These are phyloP conservation scores for Glycyrrhiza uralensis DNA, from an alignment of 306 rosid genomes.

Conservation along the genomic window DNA sequence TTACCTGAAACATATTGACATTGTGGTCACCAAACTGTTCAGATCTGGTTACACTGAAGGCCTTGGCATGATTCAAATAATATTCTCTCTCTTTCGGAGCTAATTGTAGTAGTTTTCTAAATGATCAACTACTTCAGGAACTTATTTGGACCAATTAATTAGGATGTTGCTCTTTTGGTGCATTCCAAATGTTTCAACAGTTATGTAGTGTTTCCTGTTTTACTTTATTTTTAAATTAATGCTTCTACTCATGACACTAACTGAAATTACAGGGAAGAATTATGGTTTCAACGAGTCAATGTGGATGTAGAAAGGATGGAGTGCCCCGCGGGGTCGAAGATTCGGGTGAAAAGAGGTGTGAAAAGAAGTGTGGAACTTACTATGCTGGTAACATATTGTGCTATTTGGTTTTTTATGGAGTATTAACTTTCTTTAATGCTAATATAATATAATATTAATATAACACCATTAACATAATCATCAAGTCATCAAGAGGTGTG, in stretches of 20 bases:
- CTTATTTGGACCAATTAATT: constrained; percentile 7
- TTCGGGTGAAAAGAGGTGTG: too few relatives aligned
- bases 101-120: neutral
- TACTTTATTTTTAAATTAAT: neutral
- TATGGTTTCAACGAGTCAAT: constrained; percentile 87
- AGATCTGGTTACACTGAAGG: neutral
- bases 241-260: constrained; percentile 24
- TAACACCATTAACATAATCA: neutral
- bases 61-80: neutral
- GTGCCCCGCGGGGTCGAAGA: too few relatives aligned
- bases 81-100: neutral
- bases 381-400: neutral
- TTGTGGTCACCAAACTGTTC: neutral
- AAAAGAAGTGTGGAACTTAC: too few relatives aligned
- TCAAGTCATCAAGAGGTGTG: neutral
- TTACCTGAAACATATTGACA: constrained; percentile 12
- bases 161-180: constrained; percentile 2
- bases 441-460: neutral
- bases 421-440: neutral
- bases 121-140: neutral
- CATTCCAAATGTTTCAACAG: neutral
- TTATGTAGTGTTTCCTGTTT: neutral
- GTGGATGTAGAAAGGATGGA: too few relatives aligned
- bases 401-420: neutral
- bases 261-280: constrained; percentile 68